Base-by-base conservation (phyloP, 169 alveolate genomes). In the Eimeria praecox region DNA sequence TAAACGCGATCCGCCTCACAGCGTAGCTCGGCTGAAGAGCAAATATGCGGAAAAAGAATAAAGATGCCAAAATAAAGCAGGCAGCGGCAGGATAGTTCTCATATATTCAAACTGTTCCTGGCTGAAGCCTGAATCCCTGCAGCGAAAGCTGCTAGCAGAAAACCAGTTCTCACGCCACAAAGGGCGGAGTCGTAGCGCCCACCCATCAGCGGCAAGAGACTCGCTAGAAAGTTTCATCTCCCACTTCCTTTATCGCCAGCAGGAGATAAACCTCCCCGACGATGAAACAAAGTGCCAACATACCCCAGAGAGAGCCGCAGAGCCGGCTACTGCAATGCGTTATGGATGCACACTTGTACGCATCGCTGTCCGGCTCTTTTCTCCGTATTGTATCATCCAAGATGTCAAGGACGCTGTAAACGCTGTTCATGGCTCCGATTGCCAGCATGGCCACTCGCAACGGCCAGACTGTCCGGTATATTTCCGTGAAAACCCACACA, bases 301-400 rank as follows among this genome's bases (percentile, higher is more conserved):
- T 12, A 83, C 94, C 96, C 98, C 98, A 97, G 24, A 97, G 82
- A 52, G 87, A 91, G 69, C 98, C 98, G 80, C 98, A 97, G 64
- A 97, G 94, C 33, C 96, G 94, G 69, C 97, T 95, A 82, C 96
- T 96, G 77, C 97, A 96, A 73, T 95, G 96, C 35, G 97, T 97
- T 69, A 97, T 38, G 78, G 95, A 77, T 22, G 97, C 97, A 73
- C 95, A 96, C 56, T 97, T 97, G 94, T 96, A 97, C 35, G 98
- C 96, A 87, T 97, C 98, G n/a, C 97, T 95, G 49, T 97, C 97
- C 1, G 96, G 96, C n/a, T 87, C 94, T 44, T 96, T 77, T 62
- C 98, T 94, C 35, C 96, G 95, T n/a, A 97, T 96, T 86, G 96
- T 88, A 62, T 97, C 97, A 35, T 97, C 98, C 87, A 95, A 38